phyloP scores from a whole-genome alignment of 139 green algal genomes.

The Haematococcus lacustris region DNA sequence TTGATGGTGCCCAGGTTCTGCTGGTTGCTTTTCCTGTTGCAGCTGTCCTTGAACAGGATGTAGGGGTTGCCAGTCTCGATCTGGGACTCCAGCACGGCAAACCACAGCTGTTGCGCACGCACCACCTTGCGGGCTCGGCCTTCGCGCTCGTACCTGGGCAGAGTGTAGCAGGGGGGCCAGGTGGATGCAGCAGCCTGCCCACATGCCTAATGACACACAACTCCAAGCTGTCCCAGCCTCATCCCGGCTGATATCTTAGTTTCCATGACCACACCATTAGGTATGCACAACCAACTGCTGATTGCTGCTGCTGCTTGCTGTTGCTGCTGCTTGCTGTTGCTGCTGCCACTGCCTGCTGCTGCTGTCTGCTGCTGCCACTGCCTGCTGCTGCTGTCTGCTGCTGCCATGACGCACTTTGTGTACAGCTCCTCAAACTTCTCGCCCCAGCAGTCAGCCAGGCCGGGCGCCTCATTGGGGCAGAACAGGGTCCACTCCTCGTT shows the following conservation, averaged over 20 bases:
- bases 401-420: constrained; percentile 59
- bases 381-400: too few species aligned
- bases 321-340: too few species aligned
- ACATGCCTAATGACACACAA: too few species aligned
- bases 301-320: too few species aligned
- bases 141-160: constrained; percentile 61
- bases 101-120: constrained; percentile 97
- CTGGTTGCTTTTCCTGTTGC: constrained; percentile 97
- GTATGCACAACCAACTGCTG: too few species aligned
- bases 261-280: too few species aligned
- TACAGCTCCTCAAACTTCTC: constrained; percentile 89
- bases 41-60: constrained; percentile 99
- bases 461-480: constrained; percentile 94
- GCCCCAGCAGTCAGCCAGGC: constrained; percentile 93
- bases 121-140: constrained; percentile 70
- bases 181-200: too few species aligned
- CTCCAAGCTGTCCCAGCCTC: too few species aligned
- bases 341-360: too few species aligned
- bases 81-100: constrained; percentile 95
- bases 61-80: constrained; percentile 99
- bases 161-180: too few species aligned
- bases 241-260: too few species aligned
- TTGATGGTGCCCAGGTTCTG: constrained; percentile 97
- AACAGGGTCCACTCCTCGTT: constrained; percentile 91
- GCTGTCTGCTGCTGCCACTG: too few species aligned